Evolutionary conservation across 2,329 filamentous ascomycete species (phyloP).

Genomic region (Fusarium sambucinum): DNA sequence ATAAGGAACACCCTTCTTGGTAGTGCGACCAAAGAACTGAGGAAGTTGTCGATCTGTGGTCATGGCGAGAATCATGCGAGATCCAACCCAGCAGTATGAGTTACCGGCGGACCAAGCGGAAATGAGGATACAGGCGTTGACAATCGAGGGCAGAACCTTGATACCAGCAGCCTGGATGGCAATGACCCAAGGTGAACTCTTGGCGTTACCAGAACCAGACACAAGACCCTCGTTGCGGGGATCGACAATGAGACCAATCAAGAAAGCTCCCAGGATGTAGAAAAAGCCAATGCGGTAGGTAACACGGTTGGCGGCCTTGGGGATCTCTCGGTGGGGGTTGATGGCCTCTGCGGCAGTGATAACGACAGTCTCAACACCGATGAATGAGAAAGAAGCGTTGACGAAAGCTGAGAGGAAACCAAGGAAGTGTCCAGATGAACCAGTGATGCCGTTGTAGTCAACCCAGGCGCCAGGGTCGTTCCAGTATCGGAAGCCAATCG

Average conservation of each 20-base stretch:
- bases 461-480: slow-evolving; percentile 59
- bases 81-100: slow-evolving; percentile 66
- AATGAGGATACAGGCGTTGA: slow-evolving; percentile 76
- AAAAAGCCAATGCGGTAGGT: slow-evolving; percentile 71
- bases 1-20: slow-evolving; percentile 71
- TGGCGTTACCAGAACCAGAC: slow-evolving; percentile 53
- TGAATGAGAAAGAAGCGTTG: slow-evolving; percentile 68
- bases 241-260: slow-evolving; percentile 70
- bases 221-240: slow-evolving; percentile 72
- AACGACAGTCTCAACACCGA: slow-evolving; percentile 54
- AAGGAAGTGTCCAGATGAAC: slow-evolving; percentile 64
- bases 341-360: slow-evolving; percentile 73
- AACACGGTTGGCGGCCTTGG: slow-evolving; percentile 70
- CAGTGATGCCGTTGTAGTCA: slow-evolving; percentile 59
- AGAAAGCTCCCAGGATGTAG: slow-evolving; percentile 68
- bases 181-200: slow-evolving; percentile 73
- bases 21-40: slow-evolving; percentile 69
- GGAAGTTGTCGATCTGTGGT: slow-evolving; percentile 76
- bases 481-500: slow-evolving; percentile 59
- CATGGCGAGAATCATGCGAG: slow-evolving; percentile 77
- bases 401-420: slow-evolving; percentile 67
- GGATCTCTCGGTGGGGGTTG: slow-evolving; percentile 71
- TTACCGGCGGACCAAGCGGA: slow-evolving; percentile 74
- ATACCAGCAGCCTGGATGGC: slow-evolving; percentile 78
- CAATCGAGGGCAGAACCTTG: slow-evolving; percentile 70